These are phyloP conservation scores for Aspergillus oerlinghausenensis DNA, from an alignment of 2,329 filamentous ascomycete species.

Conservation along the genomic window DNA sequence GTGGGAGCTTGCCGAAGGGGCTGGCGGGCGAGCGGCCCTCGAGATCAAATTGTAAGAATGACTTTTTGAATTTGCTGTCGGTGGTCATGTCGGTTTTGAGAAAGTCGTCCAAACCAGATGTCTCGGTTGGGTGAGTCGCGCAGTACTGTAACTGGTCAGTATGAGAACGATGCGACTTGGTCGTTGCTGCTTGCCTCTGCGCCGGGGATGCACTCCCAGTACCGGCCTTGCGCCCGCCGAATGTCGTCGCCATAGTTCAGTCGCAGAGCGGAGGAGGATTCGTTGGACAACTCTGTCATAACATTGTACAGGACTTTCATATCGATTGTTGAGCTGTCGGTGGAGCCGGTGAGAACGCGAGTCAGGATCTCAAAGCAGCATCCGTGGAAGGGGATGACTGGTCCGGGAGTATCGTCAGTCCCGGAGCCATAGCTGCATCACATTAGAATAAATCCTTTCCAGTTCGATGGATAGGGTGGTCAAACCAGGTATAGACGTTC, in stretches of 20 bases:
- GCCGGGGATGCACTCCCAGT: slow-evolving; percentile 19
- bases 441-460: background rate
- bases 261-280: slow-evolving; percentile 9
- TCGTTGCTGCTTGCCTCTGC: slow-evolving; percentile 10
- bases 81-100: slow-evolving; percentile 6
- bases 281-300: slow-evolving; percentile 13
- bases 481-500: slow-evolving; percentile 14
- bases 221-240: slow-evolving; percentile 16
- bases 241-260: slow-evolving; percentile 17
- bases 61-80: slow-evolving; percentile 4
- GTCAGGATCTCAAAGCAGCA: slow-evolving; percentile 19
- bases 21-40: slow-evolving; percentile 8
- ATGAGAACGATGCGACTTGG: background rate
- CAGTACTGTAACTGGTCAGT: slow-evolving; percentile 13
- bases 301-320: slow-evolving; percentile 13
- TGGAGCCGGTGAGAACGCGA: slow-evolving; percentile 12
- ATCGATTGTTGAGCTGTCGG: slow-evolving; percentile 11
- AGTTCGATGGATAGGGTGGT: background rate
- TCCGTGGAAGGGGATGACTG: slow-evolving; percentile 19
- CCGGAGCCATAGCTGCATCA: slow-evolving; percentile 14
- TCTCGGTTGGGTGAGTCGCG: slow-evolving; percentile 13
- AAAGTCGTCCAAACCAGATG: slow-evolving; percentile 5
- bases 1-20: slow-evolving; percentile 14
- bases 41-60: slow-evolving; percentile 5
- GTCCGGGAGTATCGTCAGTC: slow-evolving; percentile 15